phyloP scores from a whole-genome alignment of 2,329 filamentous ascomycete species.

The Sordariomycetes sp. region DNA sequence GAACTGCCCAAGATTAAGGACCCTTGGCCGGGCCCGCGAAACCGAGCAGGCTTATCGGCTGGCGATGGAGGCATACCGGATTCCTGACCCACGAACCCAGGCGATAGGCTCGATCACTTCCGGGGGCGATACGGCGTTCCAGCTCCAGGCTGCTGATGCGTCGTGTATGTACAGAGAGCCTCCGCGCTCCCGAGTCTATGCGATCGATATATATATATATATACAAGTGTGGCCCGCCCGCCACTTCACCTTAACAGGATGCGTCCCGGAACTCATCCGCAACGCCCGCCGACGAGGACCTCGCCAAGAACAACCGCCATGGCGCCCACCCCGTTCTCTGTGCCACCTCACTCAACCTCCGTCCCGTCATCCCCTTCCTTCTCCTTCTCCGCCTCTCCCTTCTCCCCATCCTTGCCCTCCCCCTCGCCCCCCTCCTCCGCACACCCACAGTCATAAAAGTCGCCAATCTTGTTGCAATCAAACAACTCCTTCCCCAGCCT shows the following conservation, averaged over 20 bases:
- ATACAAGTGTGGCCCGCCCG: background rate
- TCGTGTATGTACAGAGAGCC: background rate
- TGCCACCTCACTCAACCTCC: background rate
- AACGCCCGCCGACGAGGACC: background rate
- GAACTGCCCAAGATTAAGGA: no score
- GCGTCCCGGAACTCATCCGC: background rate
- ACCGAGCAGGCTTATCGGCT: no score
- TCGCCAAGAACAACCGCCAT: background rate
- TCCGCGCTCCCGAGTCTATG: background rate
- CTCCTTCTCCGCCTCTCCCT: background rate
- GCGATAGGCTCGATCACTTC: no score
- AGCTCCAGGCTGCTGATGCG: background rate
- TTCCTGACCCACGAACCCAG: no score
- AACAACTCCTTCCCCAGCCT: conserved; percentile 47
- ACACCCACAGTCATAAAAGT: conserved; percentile 61
- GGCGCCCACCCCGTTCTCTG: background rate
- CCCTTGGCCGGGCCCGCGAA: no score
- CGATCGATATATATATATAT: no score
- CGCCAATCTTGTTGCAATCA: conserved; percentile 54
- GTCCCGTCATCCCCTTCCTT: background rate
- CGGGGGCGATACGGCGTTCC: background rate
- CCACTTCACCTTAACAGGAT: background rate
- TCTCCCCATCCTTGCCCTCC: conserved; percentile 13
- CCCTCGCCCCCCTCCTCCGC: conserved; percentile 42
- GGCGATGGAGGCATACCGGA: no score